Percentiles rank a stretch among this genome's conserved stretches.
Evolutionary conservation across 495 filamentous ascomycete species (phyloP).

Genomic region (Cetradonia linearis): DNA sequence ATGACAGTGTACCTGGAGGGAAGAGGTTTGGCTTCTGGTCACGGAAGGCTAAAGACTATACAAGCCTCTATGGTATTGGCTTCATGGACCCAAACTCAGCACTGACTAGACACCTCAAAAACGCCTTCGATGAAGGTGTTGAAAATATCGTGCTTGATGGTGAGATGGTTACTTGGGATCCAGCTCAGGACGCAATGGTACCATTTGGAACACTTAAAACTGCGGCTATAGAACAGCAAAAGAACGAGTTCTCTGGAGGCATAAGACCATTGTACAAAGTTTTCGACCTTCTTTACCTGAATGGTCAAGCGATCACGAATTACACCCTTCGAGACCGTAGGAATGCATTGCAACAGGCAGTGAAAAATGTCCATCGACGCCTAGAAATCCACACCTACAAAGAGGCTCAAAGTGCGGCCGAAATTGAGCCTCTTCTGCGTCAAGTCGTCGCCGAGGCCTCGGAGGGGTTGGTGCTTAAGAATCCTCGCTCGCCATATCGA

Average conservation of each 20-base stretch:
- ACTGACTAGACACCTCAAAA: slow-evolving; percentile 66
- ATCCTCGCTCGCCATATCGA: slow-evolving; percentile 74
- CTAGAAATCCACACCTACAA: slow-evolving; percentile 75
- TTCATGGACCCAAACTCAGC: slow-evolving; percentile 68
- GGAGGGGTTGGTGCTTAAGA: slow-evolving; percentile 91
- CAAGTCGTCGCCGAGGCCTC: slow-evolving; percentile 78
- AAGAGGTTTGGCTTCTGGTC: slow-evolving; percentile 85
- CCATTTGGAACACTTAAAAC: slow-evolving; percentile 91
- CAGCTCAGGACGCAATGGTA: slow-evolving; percentile 71
- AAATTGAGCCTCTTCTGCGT: slow-evolving; percentile 68
- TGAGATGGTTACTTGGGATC: slow-evolving; percentile 98
- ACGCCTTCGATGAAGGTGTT: slow-evolving; percentile 69
- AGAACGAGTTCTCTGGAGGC: slow-evolving; percentile 63
- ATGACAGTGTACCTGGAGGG: slow-evolving; percentile 55
- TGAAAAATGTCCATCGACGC: slow-evolving; percentile 57
- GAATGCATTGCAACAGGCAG: slow-evolving; percentile 56
- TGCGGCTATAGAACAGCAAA: slow-evolving; percentile 70
- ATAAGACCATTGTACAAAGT: slow-evolving; percentile 73
- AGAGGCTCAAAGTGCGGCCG: slow-evolving; percentile 52
- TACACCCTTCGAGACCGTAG: slow-evolving; percentile 79
- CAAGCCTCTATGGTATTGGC: slow-evolving; percentile 78
- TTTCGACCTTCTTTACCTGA: slow-evolving; percentile 87
- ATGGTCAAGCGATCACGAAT: slow-evolving; percentile 63
- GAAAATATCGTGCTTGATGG: slow-evolving; percentile 85
- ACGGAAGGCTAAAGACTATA: slow-evolving; percentile 92